Base-by-base conservation (phyloP, 768 basidiomycete species). In the Pisolithus tinctorius region DNA sequence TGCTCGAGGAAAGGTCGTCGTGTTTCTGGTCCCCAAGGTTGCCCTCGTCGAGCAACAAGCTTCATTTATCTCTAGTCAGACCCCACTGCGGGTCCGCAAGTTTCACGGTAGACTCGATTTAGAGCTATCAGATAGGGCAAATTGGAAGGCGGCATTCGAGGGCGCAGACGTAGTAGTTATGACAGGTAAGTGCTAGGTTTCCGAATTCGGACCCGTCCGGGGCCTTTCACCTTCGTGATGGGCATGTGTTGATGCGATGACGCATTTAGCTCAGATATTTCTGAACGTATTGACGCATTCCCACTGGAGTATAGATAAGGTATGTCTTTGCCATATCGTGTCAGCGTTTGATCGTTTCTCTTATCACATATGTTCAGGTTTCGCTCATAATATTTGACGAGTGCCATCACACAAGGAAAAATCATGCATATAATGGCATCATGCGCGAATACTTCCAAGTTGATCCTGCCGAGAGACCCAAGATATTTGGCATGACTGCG, bases 401-500 rank as follows among this genome's bases (percentile, higher is more conserved):
- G 53, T 80, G 76, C 45, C 81, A 83, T 52, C 80, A 83, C 52
- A 72, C 75, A 0, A 68, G 72, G 48, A 80, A 79, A 59, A 78
- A 78, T 49, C 76, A 82, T 49, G 75, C 81, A 0, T 80, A 80
- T 51, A 79, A 79, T 47, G 73, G 73, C 17, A 77, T 83, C 50
- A 79, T 83, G 78, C 70, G 71, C 17, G 74, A 81, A 44, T 80
- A 82, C 61, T 81, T 75, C 54, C 73, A 73, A 48, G 71, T 63
- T 41, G 73, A 69, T 38, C 59, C 39, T 26, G 46, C 59, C 1
- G 59, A 70, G 17, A 74, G 85, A n/a, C 88, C 89, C 9, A 91
- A 88, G 63, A 74, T 95, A n/a, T 89, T 94, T 54, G 93, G 93
- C 3, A 87, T 95, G 84, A 94, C 93, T 0, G 93, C 93, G 0